These are phyloP conservation scores for Leersia perrieri DNA, from an alignment of 176 grass and related monocot genomes.

Conservation along the genomic window DNA sequence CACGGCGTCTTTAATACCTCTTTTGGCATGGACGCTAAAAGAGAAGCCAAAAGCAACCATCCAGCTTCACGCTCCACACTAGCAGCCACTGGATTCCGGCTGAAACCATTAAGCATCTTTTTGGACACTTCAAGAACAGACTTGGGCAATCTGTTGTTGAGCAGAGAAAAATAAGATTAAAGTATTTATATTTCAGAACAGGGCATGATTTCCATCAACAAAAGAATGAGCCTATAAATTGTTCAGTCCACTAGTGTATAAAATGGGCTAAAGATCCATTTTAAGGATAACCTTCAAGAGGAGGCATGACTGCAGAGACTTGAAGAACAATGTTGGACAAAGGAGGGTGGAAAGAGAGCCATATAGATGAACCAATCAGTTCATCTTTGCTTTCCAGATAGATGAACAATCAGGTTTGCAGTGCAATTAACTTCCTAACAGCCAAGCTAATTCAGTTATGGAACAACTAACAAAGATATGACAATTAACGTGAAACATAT, in stretches of 20 bases:
- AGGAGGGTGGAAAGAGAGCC: not conserved
- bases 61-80: conserved; percentile 76
- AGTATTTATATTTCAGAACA: conserved; percentile 10
- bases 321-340: not conserved
- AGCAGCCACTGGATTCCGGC: conserved; percentile 82
- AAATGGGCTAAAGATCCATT: not conserved
- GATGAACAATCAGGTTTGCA: not conserved
- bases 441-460: not conserved
- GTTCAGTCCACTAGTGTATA: not conserved
- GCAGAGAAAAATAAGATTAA: not conserved
- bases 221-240: not conserved
- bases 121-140: conserved; percentile 91
- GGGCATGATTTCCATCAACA: not conserved
- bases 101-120: conserved; percentile 80
- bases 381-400: not conserved
- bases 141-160: conserved; percentile 69
- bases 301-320: not conserved
- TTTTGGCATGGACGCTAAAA: conserved; percentile 95
- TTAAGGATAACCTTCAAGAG: not conserved
- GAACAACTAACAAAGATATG: not conserved
- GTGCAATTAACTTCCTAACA: not conserved
- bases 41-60: conserved; percentile 94
- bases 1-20: conserved; percentile 58
- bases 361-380: not conserved
- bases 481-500: not conserved